These are phyloP conservation scores for Fusarium sp. DNA, from an alignment of 2,329 filamentous ascomycete species.

Conservation along the genomic window DNA sequence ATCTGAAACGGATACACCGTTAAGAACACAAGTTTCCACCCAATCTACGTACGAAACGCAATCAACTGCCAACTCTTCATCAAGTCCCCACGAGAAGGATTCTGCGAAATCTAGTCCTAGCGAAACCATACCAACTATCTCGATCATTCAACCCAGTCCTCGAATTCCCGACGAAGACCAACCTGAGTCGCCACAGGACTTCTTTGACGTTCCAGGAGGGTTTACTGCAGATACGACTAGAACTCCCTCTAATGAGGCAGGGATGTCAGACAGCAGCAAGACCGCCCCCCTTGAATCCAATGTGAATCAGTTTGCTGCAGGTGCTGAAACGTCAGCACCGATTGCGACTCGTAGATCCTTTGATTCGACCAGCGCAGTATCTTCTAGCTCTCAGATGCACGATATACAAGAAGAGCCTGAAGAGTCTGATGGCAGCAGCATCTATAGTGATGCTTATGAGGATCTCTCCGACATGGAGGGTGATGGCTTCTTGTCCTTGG, in stretches of 20 bases:
- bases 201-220: conserved; percentile 69
- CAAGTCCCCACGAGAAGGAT: neutral
- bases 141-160: conserved; percentile 61
- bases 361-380: conserved; percentile 34
- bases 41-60: conserved; percentile 5
- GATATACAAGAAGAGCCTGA: conserved; percentile 58
- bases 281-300: neutral
- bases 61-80: neutral
- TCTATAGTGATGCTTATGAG: conserved; percentile 84
- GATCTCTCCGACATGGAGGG: conserved; percentile 75
- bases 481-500: conserved; percentile 77
- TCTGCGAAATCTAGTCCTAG: conserved; percentile 14
- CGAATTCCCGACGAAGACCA: conserved; percentile 40
- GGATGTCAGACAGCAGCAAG: conserved; percentile 16
- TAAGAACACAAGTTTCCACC: neutral
- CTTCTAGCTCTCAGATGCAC: conserved; percentile 49
- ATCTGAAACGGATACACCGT: conserved; percentile 18
- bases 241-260: conserved; percentile 6
- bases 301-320: neutral
- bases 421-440: conserved; percentile 65
- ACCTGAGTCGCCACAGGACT: conserved; percentile 49
- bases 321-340: conserved; percentile 1
- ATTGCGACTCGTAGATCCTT: conserved; percentile 34
- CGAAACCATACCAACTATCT: conserved; percentile 58
- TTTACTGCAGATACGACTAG: conserved; percentile 63